phyloP scores from a whole-genome alignment of 2,329 filamentous ascomycete species.

The Catunica adiposa region DNA sequence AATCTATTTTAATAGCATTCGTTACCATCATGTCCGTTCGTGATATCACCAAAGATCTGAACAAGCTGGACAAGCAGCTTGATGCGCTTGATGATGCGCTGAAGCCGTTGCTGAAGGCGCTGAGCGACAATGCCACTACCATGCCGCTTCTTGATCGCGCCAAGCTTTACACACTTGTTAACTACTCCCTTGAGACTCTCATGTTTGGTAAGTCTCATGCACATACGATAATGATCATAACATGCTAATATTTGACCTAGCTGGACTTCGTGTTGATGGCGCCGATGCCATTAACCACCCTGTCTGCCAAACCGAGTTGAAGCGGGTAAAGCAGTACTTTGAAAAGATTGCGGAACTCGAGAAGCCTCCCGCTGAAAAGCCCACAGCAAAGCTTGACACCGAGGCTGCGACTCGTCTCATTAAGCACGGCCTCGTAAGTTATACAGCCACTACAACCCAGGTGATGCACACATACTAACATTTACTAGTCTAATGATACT shows the following conservation, averaged over 20 bases:
- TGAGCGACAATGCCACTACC: conserved; percentile 55
- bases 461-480: background rate
- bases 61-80: conserved; percentile 60
- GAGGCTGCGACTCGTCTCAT: conserved; percentile 68
- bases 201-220: conserved; percentile 53
- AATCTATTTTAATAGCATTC: background rate
- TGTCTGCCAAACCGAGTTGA: conserved; percentile 63
- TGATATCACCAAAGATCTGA: conserved; percentile 50
- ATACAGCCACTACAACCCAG: too few relatives aligned
- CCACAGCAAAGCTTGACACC: conserved; percentile 46
- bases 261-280: conserved; percentile 62
- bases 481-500: conserved; percentile 32
- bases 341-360: conserved; percentile 74
- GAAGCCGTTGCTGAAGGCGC: conserved; percentile 50
- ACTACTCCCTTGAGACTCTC: conserved; percentile 80
- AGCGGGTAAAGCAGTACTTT: conserved; percentile 79
- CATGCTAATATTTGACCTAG: conserved; percentile 24
- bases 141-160: conserved; percentile 88
- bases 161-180: conserved; percentile 75
- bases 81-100: conserved; percentile 62
- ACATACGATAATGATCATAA: conserved; percentile 2
- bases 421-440: conserved; percentile 55
- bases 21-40: conserved; percentile 24
- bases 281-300: conserved; percentile 69
- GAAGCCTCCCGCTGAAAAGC: conserved; percentile 26